A percentile compares a stretch with the other conserved stretches of the same genome.
phyloP scores from a whole-genome alignment of 1,284 basidiomycete species.

The Malassezia equina region DNA sequence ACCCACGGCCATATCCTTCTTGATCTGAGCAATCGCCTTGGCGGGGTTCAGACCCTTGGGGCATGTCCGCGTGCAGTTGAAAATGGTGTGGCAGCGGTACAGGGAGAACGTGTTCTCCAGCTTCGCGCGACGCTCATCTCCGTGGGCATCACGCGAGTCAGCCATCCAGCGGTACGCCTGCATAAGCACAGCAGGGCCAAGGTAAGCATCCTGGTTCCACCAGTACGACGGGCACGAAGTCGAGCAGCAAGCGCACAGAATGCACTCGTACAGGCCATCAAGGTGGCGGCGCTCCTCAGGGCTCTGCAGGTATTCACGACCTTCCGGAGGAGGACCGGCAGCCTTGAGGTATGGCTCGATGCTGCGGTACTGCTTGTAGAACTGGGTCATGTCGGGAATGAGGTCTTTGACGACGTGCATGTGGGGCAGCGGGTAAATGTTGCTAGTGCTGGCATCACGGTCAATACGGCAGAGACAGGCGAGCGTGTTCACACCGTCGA shows the following conservation, averaged over 20 bases:
- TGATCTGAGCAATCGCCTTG: constrained; percentile 46
- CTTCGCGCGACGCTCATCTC: constrained; percentile 73
- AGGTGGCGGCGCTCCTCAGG: constrained; percentile 86
- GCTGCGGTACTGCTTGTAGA: constrained; percentile 99
- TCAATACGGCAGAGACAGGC: constrained; percentile 95
- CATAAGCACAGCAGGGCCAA: constrained; percentile 92
- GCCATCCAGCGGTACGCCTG: constrained; percentile 79
- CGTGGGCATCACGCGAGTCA: constrained; percentile 78
- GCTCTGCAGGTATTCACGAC: constrained; percentile 71
- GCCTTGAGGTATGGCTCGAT: constrained; percentile 59
- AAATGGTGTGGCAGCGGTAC: constrained; percentile 71
- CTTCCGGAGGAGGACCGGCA: constrained; percentile 48
- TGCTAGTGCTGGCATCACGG: constrained; percentile 60
- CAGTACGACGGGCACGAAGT: constrained; percentile 85
- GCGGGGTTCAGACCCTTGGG: constrained; percentile 78
- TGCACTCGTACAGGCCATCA: constrained; percentile 83
- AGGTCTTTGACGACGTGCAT: constrained; percentile 99
- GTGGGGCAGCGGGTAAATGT: constrained; percentile 97
- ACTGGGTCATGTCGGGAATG: constrained; percentile 72
- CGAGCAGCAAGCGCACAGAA: constrained; percentile 61
- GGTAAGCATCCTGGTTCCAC: constrained; percentile 99
- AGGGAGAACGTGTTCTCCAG: constrained; percentile 90
- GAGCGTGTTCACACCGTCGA: constrained; percentile 86
- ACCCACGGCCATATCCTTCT: constrained; percentile 46
- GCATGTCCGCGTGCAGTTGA: constrained; percentile 89